Evolutionary conservation across 148 eudicot genomes (phyloP), one percentile per base, ranked within the genome.

Genomic region (Fagopyrum homotropicum): DNA sequence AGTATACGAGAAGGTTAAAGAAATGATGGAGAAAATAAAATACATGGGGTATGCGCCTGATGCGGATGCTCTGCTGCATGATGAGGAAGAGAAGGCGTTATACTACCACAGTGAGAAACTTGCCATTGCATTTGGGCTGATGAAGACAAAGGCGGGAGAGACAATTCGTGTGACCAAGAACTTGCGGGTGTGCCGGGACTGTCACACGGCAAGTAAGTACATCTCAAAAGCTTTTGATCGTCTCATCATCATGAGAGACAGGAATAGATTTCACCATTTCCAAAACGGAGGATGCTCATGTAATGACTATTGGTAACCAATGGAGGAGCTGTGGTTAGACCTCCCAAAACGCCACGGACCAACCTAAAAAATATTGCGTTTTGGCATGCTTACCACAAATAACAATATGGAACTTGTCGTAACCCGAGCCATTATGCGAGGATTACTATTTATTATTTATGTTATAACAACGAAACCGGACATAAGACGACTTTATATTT

Each of bases 251-350:
- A 88, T 91, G 47, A 85, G 94, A 78, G 97, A 89, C 77, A 79
- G 97, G 73, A 89, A 80, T 48, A 80, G 97, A 54, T 91, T 88
- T 71, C 97, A 91, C 79, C 97, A 84, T 84, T 89, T 91, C 46
- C 81, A 48, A 52, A 82, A 84, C 46, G 97, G 97, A 19, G 86
- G 77, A 51, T 89, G 97, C 68, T 91, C 94, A 56, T 91, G 97
- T 74, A 82, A 83, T 17, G 97, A 85, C 66, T 89, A 85, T 77
- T 91, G 97, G 97, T 82, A 78, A 72, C n/a, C 63, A 57, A 8
- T 57, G n/a, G 22, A 22, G 30, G 19, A 29, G 40, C 40, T 35
- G 40, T 35, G 40, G 26, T 22, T 22, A 22, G 26, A 22, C 26
- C 26, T 22, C 26, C 26, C 26, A 22, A 22, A 22, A 22, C 26